Evolutionary conservation across 2,329 filamentous ascomycete species (phyloP).

Genomic region (Fusarium oligoseptatum): DNA sequence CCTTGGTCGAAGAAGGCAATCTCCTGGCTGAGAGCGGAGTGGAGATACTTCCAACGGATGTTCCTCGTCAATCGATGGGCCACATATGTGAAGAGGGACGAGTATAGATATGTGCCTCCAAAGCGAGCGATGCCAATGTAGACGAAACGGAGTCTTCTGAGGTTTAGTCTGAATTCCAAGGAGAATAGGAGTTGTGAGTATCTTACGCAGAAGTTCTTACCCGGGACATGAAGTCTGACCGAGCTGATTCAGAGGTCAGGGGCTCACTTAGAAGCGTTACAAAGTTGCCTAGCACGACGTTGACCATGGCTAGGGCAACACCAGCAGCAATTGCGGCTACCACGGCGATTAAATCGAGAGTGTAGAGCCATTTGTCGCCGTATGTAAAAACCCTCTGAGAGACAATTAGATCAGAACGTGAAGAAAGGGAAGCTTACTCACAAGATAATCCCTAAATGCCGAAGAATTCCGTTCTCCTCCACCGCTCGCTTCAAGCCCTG

Average conservation of each 20-base stretch:
- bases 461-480: not conserved
- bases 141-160: conserved; percentile 63
- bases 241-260: conserved; percentile 5
- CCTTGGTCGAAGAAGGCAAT: conserved; percentile 51
- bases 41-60: conserved; percentile 61
- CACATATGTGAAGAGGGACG: conserved; percentile 58
- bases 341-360: not conserved
- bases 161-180: not conserved
- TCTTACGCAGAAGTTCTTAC: not conserved
- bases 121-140: conserved; percentile 69
- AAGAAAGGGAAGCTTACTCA: not conserved
- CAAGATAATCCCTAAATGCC: not conserved
- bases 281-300: conserved; percentile 47
- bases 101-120: conserved; percentile 60
- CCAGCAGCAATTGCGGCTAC: conserved; percentile 19
- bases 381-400: not conserved
- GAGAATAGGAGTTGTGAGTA: not conserved
- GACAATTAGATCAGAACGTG: not conserved
- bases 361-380: not conserved
- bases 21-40: conserved; percentile 61
- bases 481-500: not conserved
- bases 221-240: conserved; percentile 10
- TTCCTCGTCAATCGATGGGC: conserved; percentile 63
- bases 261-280: conserved; percentile 42
- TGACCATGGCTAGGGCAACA: conserved; percentile 46